Base-by-base conservation (phyloP, 78 protist genomes). In the Dictyostelium purpureum region DNA sequence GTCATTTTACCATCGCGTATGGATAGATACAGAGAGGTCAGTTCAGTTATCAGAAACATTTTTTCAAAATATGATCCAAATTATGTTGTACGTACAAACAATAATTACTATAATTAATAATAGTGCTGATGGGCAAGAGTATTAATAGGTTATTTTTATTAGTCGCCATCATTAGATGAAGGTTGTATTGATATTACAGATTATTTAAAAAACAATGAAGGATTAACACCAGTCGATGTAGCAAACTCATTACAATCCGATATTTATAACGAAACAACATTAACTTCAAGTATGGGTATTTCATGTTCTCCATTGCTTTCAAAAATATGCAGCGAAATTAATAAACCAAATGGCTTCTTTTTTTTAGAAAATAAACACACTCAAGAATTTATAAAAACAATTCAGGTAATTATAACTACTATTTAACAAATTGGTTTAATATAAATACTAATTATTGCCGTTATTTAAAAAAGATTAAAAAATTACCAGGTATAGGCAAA, bases 91-190 rank as follows among this genome's bases (percentile, higher is more conserved):
- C 28, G 43, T 45, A 75, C 31, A 7, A 24, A 24, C 28, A 73
- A 73, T 2, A 10, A 24, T 24, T 21, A 69, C 0, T 66, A 37
- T 10, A 21, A 69, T 19, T 69, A 42, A n/a, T 42, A 42, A 7
- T 31, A 11, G 2, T n/a, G 21, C 9, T 4, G 67, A 6, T 11
- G 6, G 4, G 7, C 9, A 59, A 21, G 26, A 4, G 9, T 26
- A 4, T 67, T 6, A 24, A 5, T n/a, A 71, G 21, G 11, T 26
- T 24, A 7, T 24, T 56, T 56, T 56, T 24, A n/a, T 24, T 7
- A 61, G 77, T 79, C 77, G n/a, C 88, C 88, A n/a, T 85, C 92
- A 31, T 57, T 85, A 19, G 92, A 85, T 57, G 92, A 85, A 73
- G 92, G 78, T 9, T 85, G 92, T 57, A 18, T 85, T 11, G 92